Evolutionary conservation across 768 basidiomycete genomes (phyloP).

Genomic region (Hydnomerulius pinastri): DNA sequence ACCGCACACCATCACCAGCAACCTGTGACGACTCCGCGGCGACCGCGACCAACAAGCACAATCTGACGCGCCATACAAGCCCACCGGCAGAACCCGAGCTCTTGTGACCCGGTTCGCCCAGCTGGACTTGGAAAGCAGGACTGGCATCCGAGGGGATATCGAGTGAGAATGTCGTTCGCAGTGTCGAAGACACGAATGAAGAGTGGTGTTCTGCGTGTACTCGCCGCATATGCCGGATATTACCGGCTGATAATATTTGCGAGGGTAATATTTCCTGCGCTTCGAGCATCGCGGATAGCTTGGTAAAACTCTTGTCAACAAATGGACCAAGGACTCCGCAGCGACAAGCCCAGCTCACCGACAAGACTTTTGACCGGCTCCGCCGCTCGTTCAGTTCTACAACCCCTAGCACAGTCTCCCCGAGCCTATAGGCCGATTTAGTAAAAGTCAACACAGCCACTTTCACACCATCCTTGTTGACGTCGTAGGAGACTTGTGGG

Average conservation of each 20-base stretch:
- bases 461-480: conserved; percentile 87
- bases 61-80: conserved; percentile 84
- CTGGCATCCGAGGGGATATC: conserved; percentile 93
- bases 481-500: conserved; percentile 95
- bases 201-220: conserved; percentile 87
- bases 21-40: conserved; percentile 46
- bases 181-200: conserved; percentile 68
- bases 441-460: conserved; percentile 92
- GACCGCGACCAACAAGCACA: conserved; percentile 84
- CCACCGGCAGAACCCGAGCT: conserved; percentile 54
- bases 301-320: conserved; percentile 5
- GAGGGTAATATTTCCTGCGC: conserved; percentile 83
- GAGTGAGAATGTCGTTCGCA: conserved; percentile 82
- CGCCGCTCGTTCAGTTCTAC: conserved; percentile 80
- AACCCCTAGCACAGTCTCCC: conserved; percentile 89
- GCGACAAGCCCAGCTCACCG: conserved; percentile 49
- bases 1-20: conserved; percentile 52
- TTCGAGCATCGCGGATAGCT: conserved; percentile 90
- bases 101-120: conserved; percentile 38
- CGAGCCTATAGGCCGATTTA: conserved; percentile 88
- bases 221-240: conserved; percentile 59
- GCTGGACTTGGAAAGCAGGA: conserved; percentile 76
- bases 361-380: conserved; percentile 76
- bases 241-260: conserved; percentile 49
- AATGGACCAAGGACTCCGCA: background rate